Percentiles rank a stretch among this genome's conserved stretches.
Conservation (phyloP, 345 rosid genomes). For the Arabis hirsuta region DNA sequence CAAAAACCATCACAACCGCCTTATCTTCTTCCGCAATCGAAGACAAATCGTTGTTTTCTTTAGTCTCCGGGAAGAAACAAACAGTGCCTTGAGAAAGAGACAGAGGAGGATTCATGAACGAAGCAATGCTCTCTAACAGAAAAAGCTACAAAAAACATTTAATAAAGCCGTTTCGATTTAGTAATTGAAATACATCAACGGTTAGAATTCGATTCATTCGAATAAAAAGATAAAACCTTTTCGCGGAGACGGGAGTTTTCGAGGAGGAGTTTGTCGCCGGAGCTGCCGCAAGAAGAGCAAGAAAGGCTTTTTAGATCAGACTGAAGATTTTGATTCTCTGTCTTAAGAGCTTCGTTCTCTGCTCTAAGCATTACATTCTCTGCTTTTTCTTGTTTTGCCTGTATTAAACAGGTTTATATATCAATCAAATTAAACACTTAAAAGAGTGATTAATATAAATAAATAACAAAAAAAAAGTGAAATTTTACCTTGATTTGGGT, state of each 20-base stretch:
- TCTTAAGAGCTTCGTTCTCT: conserved; percentile 61
- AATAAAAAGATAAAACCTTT: conserved; percentile 13
- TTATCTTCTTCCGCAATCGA: conserved; percentile 45
- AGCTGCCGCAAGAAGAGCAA: conserved; percentile 56
- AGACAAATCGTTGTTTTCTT: conserved; percentile 29
- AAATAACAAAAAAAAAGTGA: background rate
- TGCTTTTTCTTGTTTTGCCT: conserved; percentile 64
- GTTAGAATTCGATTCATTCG: background rate
- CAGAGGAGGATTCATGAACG: background rate
- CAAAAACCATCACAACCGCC: conserved; percentile 50
- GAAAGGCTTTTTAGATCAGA: conserved; percentile 47
- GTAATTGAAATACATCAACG: background rate
- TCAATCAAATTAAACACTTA: too few relatives aligned
- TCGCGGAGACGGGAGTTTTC: conserved; percentile 28
- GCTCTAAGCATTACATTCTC: conserved; percentile 59
- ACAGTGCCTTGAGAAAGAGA: background rate
- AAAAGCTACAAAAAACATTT: conserved; percentile 11
- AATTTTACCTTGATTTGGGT: conserved; percentile 76
- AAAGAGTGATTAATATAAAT: background rate
- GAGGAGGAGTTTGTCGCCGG: conserved; percentile 37
- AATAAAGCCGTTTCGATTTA: conserved; percentile 12
- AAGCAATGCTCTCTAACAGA: background rate
- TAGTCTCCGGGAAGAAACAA: conserved; percentile 22
- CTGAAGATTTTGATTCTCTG: conserved; percentile 55
- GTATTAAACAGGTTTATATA: background rate